Evolutionary conservation across 306 rosid species (phyloP).

Genomic region (Canavalia ensiformis): DNA sequence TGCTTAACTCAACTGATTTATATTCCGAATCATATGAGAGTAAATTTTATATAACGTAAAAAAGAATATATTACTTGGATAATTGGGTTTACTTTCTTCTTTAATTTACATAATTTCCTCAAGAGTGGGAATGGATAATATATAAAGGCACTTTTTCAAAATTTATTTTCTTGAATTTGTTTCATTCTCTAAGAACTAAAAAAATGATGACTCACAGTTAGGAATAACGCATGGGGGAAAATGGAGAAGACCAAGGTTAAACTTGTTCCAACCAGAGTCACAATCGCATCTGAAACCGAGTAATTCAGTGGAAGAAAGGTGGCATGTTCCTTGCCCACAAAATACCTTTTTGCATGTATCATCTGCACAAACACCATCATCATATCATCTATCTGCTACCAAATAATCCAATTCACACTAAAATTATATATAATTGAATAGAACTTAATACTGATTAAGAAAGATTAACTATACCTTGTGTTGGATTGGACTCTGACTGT

Average conservation of each 20-base stretch:
- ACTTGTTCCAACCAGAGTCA: constrained; percentile 52
- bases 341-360: constrained; percentile 10
- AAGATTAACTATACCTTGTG: constrained; percentile 30
- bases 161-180: neutral
- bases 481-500: neutral
- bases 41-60: too few species aligned
- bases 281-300: constrained; percentile 46
- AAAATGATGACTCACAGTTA: constrained; percentile 46
- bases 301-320: neutral
- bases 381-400: neutral
- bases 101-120: too few species aligned
- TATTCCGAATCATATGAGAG: too few species aligned
- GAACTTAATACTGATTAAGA: too few species aligned
- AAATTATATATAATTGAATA: neutral
- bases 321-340: constrained; percentile 60
- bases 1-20: too few species aligned
- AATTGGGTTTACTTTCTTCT: too few species aligned
- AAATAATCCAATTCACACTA: neutral
- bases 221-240: constrained; percentile 49
- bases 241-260: neutral
- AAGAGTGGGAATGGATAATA: neutral
- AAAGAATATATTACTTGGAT: too few species aligned
- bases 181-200: neutral
- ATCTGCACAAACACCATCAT: constrained; percentile 35
- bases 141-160: neutral